phyloP scores from a whole-genome alignment of 2,329 filamentous ascomycete genomes.

The Penicillium sp. region DNA sequence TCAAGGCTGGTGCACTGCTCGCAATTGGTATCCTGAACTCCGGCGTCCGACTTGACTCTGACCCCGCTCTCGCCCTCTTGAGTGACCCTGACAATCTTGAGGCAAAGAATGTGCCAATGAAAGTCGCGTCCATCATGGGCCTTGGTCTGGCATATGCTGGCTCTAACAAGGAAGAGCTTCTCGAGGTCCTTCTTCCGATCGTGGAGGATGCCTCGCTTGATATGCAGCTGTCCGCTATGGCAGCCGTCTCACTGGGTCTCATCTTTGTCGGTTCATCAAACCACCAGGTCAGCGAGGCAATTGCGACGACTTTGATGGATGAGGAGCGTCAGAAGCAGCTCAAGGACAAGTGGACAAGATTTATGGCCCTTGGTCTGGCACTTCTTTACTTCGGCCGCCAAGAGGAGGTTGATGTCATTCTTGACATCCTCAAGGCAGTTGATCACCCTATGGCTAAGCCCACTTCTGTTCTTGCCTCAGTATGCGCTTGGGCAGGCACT shows the following conservation, averaged over 20 bases:
- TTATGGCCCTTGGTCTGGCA: slow-evolving; percentile 90
- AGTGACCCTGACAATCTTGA: slow-evolving; percentile 77
- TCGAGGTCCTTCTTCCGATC: slow-evolving; percentile 81
- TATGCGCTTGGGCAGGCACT: slow-evolving; percentile 97
- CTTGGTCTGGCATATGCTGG: slow-evolving; percentile 92
- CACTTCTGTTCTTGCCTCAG: slow-evolving; percentile 90
- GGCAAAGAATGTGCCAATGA: slow-evolving; percentile 72
- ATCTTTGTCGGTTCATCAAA: slow-evolving; percentile 92
- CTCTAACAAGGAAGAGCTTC: slow-evolving; percentile 84
- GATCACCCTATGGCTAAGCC: slow-evolving; percentile 96
- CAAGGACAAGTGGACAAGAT: slow-evolving; percentile 97
- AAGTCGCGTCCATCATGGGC: slow-evolving; percentile 90
- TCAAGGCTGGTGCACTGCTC: slow-evolving; percentile 87
- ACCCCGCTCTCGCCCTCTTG: slow-evolving; percentile 84
- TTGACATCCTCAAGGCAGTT: slow-evolving; percentile 94
- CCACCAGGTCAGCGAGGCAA: slow-evolving; percentile 84
- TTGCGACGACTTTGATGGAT: slow-evolving; percentile 88
- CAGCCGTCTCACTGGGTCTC: slow-evolving; percentile 83
- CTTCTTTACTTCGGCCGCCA: slow-evolving; percentile 94
- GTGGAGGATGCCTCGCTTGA: slow-evolving; percentile 79
- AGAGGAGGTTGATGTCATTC: slow-evolving; percentile 96
- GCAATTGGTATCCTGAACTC: slow-evolving; percentile 96
- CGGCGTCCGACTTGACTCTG: slow-evolving; percentile 82
- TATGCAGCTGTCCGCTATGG: slow-evolving; percentile 97
- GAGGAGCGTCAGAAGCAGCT: slow-evolving; percentile 87